Evolutionary conservation across 495 filamentous ascomycete genomes (phyloP).

Genomic region (Glonium stellatum): DNA sequence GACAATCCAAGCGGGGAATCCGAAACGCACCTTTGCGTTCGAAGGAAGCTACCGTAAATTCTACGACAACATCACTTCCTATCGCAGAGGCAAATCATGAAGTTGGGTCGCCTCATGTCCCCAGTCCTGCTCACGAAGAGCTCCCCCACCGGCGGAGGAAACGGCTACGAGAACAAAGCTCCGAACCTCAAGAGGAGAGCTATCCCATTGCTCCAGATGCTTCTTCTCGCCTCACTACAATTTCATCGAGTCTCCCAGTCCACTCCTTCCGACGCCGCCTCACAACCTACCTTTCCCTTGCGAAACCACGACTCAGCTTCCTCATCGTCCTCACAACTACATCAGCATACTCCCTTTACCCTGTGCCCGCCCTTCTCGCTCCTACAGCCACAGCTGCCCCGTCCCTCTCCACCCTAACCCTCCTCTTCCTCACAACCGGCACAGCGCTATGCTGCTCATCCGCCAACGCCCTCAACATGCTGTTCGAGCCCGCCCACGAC

Average conservation of each 20-base stretch:
- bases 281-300: conserved; percentile 82
- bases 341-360: conserved; percentile 86
- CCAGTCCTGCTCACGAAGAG: conserved; percentile 20
- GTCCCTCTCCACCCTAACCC: conserved; percentile 80
- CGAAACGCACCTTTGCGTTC: background rate
- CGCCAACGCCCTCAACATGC: conserved; percentile 95
- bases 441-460: conserved; percentile 78
- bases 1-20: conserved; percentile 14
- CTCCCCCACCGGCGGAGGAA: conserved; percentile 36
- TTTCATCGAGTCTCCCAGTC: conserved; percentile 60
- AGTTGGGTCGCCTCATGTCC: background rate
- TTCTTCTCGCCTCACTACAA: conserved; percentile 67
- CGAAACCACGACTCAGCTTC: conserved; percentile 89
- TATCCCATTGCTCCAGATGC: conserved; percentile 67
- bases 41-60: conserved; percentile 2
- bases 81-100: background rate
- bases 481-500: conserved; percentile 84
- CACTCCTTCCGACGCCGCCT: conserved; percentile 66
- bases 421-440: conserved; percentile 84
- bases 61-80: background rate
- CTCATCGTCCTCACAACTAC: conserved; percentile 88
- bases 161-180: conserved; percentile 23
- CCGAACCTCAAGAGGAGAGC: conserved; percentile 9
- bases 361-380: conserved; percentile 68
- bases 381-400: conserved; percentile 66